Evolutionary conservation across 1,139 yeast genomes (phyloP), one percentile per base, ranked within the genome.

Genomic region (Protomyces gravidus): DNA sequence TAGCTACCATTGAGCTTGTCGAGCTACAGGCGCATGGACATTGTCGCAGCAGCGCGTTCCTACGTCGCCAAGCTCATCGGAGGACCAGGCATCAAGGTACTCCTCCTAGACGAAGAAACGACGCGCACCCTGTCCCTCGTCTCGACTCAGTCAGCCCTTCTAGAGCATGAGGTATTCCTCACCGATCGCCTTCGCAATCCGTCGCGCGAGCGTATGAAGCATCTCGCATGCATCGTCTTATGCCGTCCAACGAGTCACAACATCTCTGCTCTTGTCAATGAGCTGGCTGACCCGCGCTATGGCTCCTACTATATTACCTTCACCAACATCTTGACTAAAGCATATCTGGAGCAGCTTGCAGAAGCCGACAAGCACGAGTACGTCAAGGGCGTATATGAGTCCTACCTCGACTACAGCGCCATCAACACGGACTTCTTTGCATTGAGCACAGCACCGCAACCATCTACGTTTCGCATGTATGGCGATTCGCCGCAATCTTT

Each of bases 301-400:
- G 80, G 84, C 47, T 78, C 77, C 39, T 92, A 92, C 71, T 85
- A 84, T 67, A 71, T 92, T 27, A 89, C 65, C 61, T 87, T 90
- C 76, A 86, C 83, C 70, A 89, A 89, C 70, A 76, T 83, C 25
- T 78, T 89, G 33, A 77, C 82, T 59, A 90, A 90, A 72, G 76
- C 83, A 36, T 86, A 87, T 64, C 72, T 92, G 65, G 99, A 94
- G 70, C 78, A 86, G 60, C 70, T 92, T 45, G 98, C 98, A 0
- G 96, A 89, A 70, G 81, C 88, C 1, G 99, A 92, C 71, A 94
- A 88, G 68, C 78, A 83, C 67, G 98, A 90, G 69, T 82, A 83
- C 5, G 86, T 94, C 6, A 74, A 79, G 3, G 81, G 80, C 63
- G 89, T 92, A 1, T 81, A 85, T 63, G 98, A 92, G 69, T 70